Conservation (phyloP, 225 moss, liverwort and hornwort genomes). For the Physcomitrellopsis africana region DNA sequence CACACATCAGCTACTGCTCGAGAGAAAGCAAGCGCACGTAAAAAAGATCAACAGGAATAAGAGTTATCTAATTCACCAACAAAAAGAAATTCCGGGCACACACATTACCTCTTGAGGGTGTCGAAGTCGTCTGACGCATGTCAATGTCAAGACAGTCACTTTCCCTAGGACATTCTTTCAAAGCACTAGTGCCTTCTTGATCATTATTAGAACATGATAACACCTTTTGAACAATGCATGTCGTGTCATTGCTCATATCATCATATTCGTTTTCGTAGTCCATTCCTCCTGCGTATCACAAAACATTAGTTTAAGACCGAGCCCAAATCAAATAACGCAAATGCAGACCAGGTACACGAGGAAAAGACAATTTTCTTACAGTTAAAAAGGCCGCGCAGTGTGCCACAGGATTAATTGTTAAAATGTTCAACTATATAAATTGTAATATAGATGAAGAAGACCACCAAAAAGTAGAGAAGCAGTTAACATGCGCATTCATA, state of each 20-base stretch:
- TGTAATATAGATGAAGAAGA: conserved; percentile 6
- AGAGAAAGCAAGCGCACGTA: too few species aligned
- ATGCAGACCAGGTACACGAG: neutral
- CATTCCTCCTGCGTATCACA: conserved; percentile 50
- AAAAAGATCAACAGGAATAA: too few species aligned
- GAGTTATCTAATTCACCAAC: neutral
- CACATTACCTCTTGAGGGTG: conserved; percentile 44
- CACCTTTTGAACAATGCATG: conserved; percentile 47
- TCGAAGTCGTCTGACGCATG: conserved; percentile 32
- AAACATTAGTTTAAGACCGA: conserved; percentile 5
- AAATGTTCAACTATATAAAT: neutral
- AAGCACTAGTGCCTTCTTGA: conserved; percentile 58
- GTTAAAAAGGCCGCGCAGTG: conserved; percentile 7
- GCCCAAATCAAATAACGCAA: conserved; percentile 4
- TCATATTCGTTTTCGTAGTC: conserved; percentile 49
- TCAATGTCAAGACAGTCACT: conserved; percentile 30
- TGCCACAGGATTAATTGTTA: neutral
- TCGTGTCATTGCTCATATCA: conserved; percentile 51
- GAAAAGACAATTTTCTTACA: conserved; percentile 17
- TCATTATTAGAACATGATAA: conserved; percentile 47
- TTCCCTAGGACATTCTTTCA: conserved; percentile 44
- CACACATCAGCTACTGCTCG: neutral
- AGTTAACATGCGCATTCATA: conserved; percentile 15
- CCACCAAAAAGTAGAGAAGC: neutral
- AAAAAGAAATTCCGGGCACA: neutral